Evolutionary conservation across 192 early-diverging fungal genomes (phyloP).

Genomic region (Coemansia sp.): DNA sequence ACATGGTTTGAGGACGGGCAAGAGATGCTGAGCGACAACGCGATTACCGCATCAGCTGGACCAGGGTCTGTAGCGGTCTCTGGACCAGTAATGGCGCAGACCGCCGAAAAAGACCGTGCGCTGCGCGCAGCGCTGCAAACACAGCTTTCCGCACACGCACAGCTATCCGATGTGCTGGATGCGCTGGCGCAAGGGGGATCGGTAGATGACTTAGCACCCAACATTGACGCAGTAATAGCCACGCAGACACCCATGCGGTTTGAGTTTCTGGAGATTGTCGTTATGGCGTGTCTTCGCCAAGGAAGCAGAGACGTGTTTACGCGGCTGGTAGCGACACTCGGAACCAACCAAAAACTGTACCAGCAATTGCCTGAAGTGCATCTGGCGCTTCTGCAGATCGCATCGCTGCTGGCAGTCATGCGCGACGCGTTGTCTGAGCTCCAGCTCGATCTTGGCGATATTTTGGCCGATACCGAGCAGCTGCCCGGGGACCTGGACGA

Average conservation of each 20-base stretch:
- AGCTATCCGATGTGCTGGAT: slow-evolving; percentile 19
- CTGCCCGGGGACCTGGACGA: slow-evolving; percentile 3
- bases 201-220: slow-evolving; percentile 7
- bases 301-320: slow-evolving; percentile 24
- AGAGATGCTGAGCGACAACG: not conserved
- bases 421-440: slow-evolving; percentile 22
- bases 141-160: slow-evolving; percentile 24
- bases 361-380: slow-evolving; percentile 46
- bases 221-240: slow-evolving; percentile 25
- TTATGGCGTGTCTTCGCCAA: slow-evolving; percentile 22
- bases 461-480: not conserved
- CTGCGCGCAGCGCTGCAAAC: slow-evolving; percentile 12
- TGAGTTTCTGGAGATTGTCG: slow-evolving; percentile 40
- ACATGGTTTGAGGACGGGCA: slow-evolving; percentile 34
- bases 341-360: slow-evolving; percentile 35
- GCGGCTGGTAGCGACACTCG: slow-evolving; percentile 21
- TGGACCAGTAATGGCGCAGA: slow-evolving; percentile 16
- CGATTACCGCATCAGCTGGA: not conserved
- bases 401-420: slow-evolving; percentile 27
- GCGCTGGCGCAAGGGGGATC: slow-evolving; percentile 14
- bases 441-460: slow-evolving; percentile 14
- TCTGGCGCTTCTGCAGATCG: slow-evolving; percentile 32
- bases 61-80: not conserved
- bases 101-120: slow-evolving; percentile 33
- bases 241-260: slow-evolving; percentile 30